Conservation (phyloP, 352 stramenopile species). For the Pythium dissotocum region DNA sequence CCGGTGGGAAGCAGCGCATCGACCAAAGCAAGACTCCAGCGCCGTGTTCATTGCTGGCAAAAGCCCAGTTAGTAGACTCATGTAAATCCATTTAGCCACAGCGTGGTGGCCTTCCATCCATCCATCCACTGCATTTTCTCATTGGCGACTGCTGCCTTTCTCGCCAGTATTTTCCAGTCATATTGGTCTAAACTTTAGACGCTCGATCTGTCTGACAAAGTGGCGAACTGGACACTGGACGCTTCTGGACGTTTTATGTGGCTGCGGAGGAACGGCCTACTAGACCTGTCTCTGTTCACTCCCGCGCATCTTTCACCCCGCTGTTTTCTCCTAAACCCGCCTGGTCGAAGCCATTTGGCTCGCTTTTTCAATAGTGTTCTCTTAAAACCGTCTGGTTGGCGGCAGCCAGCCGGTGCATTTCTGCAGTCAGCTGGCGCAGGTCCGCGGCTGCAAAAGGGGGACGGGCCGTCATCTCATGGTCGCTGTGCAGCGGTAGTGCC, state of each 20-base stretch:
- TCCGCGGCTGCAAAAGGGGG: constrained; percentile 1
- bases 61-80: too few species aligned
- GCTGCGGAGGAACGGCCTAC: too few species aligned
- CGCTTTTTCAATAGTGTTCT: not conserved
- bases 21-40: too few species aligned
- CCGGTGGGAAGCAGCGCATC: too few species aligned
- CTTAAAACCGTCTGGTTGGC: not conserved
- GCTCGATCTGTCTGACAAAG: too few species aligned
- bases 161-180: not conserved
- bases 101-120: too few species aligned
- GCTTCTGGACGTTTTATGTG: not conserved
- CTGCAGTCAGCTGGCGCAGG: not conserved
- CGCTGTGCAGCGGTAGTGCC: not conserved
- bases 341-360: not conserved
- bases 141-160: not conserved
- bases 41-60: too few species aligned
- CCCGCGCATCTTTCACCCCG: not conserved
- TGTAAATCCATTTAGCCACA: too few species aligned
- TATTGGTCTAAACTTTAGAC: not conserved
- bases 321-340: constrained; percentile 8
- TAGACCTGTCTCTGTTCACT: too few species aligned
- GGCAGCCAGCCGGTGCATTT: not conserved
- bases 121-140: too few species aligned
- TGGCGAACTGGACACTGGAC: not conserved
- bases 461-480: not conserved